phyloP scores from a whole-genome alignment of 2,329 filamentous ascomycete genomes.

The Chaetomium olivaceum region DNA sequence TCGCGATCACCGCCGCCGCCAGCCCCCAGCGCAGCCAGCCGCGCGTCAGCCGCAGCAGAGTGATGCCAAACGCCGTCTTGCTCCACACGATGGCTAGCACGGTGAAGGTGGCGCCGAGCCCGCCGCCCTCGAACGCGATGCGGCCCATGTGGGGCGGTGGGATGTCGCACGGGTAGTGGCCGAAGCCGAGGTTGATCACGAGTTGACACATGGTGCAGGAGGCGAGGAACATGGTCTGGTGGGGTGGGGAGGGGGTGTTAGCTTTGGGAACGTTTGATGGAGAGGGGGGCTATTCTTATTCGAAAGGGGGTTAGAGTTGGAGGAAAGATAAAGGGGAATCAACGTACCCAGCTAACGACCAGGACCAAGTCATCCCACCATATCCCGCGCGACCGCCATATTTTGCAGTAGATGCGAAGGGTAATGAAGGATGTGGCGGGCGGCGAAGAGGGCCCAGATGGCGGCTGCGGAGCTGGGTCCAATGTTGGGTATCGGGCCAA shows the following conservation, averaged over 20 bases:
- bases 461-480: conserved; percentile 6
- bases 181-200: conserved; percentile 19
- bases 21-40: conserved; percentile 10
- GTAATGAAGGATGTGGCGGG: conserved; percentile 21
- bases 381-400: conserved; percentile 19
- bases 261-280: neutral
- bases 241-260: neutral
- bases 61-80: conserved; percentile 44
- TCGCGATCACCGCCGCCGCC: conserved; percentile 33
- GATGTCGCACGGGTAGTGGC: conserved; percentile 24
- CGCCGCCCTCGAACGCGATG: conserved; percentile 12
- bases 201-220: conserved; percentile 10
- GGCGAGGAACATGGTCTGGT: conserved; percentile 15
- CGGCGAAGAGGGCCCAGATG: conserved; percentile 21
- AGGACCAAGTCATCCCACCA: conserved; percentile 31
- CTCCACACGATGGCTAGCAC: conserved; percentile 30
- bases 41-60: conserved; percentile 38
- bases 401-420: conserved; percentile 29
- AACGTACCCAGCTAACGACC: conserved; percentile 20
- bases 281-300: neutral
- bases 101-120: conserved; percentile 13
- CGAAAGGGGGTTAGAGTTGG: neutral
- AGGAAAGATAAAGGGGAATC: neutral
- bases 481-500: neutral
- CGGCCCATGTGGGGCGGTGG: neutral